Evolutionary conservation across 2,329 filamentous ascomycete species (phyloP), one percentile per base, ranked within the genome.

Genomic region (Nemania sp.): DNA sequence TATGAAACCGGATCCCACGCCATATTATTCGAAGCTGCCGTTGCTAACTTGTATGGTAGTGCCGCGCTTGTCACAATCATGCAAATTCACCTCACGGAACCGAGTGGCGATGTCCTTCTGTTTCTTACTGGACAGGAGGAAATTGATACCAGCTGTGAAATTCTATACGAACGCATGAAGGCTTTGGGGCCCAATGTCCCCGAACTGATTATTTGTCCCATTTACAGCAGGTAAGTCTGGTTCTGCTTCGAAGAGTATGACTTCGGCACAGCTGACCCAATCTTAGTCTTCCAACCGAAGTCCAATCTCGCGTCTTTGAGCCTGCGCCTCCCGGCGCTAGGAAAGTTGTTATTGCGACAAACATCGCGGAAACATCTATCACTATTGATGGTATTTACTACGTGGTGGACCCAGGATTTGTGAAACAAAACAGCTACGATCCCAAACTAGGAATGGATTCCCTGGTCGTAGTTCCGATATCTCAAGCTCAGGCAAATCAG

Each of bases 381-480:
- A 99, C 95, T 0, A 98, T 99, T 66, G 95, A 99, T 73, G 90
- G 94, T 50, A 97, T 99, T 67, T 97, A 94, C 78, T 98, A 96
- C 72, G 96, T 99, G 17, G 88, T 99, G 15, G 95, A 99, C 70
- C 93, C 95, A 2, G 95, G 95, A 1, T 99, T 98, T 68, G 94
- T 97, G 63, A 99, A 99, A 79, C 93, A 98, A 73, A 97, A 95
- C 68, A 93, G 91, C 1, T 99, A 97, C 73, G 94, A 99, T 72
- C 91, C 94, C 0, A 98, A 98, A 76, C 85, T 98, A 2, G 95
- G 95, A 56, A 99, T 99, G 94, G 95, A 99, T 71, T 92, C 94
- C 3, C 81, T 99, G 20, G 90, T 98, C 29, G 91, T 99, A 4
- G 97, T 93, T 0, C 96, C 96, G 0, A 96, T 99, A 65, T 97